Evolutionary conservation across 371 early-diverging fungal species (phyloP).

Genomic region (Edhazardia aedis): DNA sequence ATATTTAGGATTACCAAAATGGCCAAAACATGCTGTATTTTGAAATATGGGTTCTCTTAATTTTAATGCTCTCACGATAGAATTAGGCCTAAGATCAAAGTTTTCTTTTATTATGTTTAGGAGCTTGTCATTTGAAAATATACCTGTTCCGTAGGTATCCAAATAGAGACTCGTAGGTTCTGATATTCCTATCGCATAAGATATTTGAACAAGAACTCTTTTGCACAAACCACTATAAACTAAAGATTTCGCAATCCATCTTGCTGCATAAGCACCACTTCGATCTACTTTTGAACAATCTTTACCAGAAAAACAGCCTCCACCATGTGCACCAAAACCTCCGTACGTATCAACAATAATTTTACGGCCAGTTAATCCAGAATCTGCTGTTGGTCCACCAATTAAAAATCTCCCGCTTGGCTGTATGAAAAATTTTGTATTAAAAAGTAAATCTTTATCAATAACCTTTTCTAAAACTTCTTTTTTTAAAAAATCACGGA

Average conservation of each 20-base stretch:
- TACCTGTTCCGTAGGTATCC: conserved; percentile 80
- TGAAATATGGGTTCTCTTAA: conserved; percentile 87
- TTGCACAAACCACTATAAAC: conserved; percentile 74
- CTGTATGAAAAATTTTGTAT: conserved; percentile 81
- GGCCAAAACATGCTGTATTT: conserved; percentile 83
- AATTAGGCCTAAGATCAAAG: conserved; percentile 88
- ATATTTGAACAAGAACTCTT: conserved; percentile 77
- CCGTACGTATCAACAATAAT: conserved; percentile 88
- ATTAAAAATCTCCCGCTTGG: conserved; percentile 94
- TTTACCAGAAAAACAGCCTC: conserved; percentile 97
- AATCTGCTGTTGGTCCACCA: conserved; percentile 97
- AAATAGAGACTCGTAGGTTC: conserved; percentile 84
- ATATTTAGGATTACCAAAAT: conserved; percentile 85
- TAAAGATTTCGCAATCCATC: conserved; percentile 83
- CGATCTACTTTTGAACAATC: conserved; percentile 99
- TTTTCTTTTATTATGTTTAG: conserved; percentile 73
- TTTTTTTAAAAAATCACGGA: conserved; percentile 66
- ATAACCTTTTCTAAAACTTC: conserved; percentile 74
- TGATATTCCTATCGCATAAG: conserved; percentile 93
- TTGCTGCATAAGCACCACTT: conserved; percentile 91
- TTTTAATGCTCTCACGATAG: conserved; percentile 79
- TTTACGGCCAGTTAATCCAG: conserved; percentile 95
- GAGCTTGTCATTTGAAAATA: conserved; percentile 63
- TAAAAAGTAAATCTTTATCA: conserved; percentile 64
- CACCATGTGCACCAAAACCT: conserved; percentile 96